Base-by-base conservation (phyloP, 1,284 basidiomycete genomes). In the Heterobasidion occidentale region DNA sequence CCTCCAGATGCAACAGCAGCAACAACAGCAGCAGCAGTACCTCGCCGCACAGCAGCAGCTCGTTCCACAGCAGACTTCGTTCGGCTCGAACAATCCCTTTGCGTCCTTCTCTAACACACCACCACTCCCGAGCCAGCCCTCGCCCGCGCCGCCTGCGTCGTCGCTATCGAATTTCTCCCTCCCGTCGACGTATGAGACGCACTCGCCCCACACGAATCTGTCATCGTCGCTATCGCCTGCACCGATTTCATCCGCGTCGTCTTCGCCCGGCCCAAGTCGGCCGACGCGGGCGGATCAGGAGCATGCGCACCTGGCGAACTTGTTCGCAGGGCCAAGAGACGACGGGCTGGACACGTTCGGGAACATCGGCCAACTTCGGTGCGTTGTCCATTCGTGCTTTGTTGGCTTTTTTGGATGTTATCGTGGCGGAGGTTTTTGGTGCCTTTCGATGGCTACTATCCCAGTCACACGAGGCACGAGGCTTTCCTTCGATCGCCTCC, bases 291-390 rank as follows among this genome's bases (percentile, higher is more conserved):
- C 74, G 54, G 83, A 86, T 62, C 82, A 88, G 58, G 84, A 91
- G 63, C 87, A 96, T 68, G 71, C 86, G 8, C 80, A 86, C 51
- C 79, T 98, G 55, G 93, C 93, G 5, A 77, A 72, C 57, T 70
- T 97, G 63, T 83, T 97, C 60, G 94, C 91, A 7, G 60, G 46
- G 33, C 56, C 51, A 9, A 89, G 90, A 63, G 77, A 86, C 55
- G 93, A 92, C 63, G 94, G 95, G 0, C 75, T 89, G 69, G 94
- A 98, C 73, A 95, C 94, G 46, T 98, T 98, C 68, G 94, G 94
- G 52, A 98, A 98, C 70, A 65, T 84, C 46, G 94, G 95, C 42
- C 66, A 77, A 55, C 70, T 95, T 59, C 81, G 94, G 78, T 88
- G 66, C 61, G 76, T 64, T 50, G 9, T 14, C 62, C 11, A 15